Evolutionary conservation across 2,329 filamentous ascomycete species (phyloP), one percentile per base, ranked within the genome.

Genomic region (Xylaria sp.): DNA sequence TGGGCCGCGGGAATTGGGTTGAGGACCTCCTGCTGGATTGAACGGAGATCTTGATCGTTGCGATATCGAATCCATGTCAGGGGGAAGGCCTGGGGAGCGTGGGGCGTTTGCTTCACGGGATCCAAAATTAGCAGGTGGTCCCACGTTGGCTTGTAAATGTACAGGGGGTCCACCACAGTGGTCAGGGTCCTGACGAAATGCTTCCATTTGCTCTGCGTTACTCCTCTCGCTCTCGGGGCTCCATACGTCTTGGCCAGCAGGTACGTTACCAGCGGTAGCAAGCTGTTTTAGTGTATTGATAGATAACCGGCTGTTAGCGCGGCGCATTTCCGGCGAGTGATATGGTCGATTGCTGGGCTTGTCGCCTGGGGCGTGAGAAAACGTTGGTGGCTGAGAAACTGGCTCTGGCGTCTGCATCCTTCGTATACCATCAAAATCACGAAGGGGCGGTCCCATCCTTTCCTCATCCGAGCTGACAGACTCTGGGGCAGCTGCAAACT

Each of bases 231-330:
- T 73, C 66, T 75, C 78, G 72, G 72, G 73, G 66, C 69, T 69
- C 65, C 64, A 78, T 48, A 52, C 76, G 54, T 80, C 78, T 48
- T 76, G 77, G 49, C 81, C 77, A 9, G 78, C 77, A 56, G 82
- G 78, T 58, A 88, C 79, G 25, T 86, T 88, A 63, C 88, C 89
- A 55, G 91, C 92, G 73, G 91, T 91, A 39, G 89, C 89, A 78
- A 98, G 85, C 78, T 98, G 94, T 54, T 90, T 87, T 55, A 98
- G 84, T 0, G 95, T 98, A 0, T 90, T 90, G 73, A 86, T 88
- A 31, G 96, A 97, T 79, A 98, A 90, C 25, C 94, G 91, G 74
- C 91, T 94, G 74, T 94, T 96, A 61, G 92, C 93, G 72, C 90
- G 90, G 71, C 92, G 91, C 75, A 95, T 85, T 77, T 96, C 93